Percentiles rank a stretch among this genome's conserved stretches.
Evolutionary conservation across 768 basidiomycete genomes (phyloP).

Genomic region (Amanita muscaria): DNA sequence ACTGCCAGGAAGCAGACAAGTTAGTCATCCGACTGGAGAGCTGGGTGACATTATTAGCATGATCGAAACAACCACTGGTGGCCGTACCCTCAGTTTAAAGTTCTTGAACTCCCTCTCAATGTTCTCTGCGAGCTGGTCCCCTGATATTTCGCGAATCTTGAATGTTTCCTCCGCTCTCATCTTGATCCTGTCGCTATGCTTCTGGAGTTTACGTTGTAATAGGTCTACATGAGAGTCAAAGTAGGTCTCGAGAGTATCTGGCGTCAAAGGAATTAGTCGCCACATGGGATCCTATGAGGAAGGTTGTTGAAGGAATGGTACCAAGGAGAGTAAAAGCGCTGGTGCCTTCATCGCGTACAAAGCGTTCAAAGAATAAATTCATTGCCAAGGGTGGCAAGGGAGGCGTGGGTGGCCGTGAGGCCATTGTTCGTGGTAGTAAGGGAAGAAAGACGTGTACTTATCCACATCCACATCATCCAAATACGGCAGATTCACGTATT

Average conservation of each 20-base stretch:
- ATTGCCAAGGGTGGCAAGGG: slow-evolving; percentile 31
- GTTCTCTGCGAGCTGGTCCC: slow-evolving; percentile 64
- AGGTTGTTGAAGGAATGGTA: slow-evolving; percentile 24
- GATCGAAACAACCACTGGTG: neutral
- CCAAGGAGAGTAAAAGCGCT: slow-evolving; percentile 83
- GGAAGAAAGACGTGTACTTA: neutral
- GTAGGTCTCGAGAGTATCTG: slow-evolving; percentile 92
- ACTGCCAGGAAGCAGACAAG: slow-evolving; percentile 84
- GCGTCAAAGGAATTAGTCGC: slow-evolving; percentile 13
- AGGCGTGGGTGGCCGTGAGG: slow-evolving; percentile 37
- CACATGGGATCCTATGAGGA: slow-evolving; percentile 15
- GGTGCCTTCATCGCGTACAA: slow-evolving; percentile 62
- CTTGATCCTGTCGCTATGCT: slow-evolving; percentile 79
- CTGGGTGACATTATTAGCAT: slow-evolving; percentile 29
- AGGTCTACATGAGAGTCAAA: slow-evolving; percentile 87
- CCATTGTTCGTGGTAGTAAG: slow-evolving; percentile 21
- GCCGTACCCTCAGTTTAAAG: slow-evolving; percentile 72
- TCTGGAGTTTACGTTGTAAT: slow-evolving; percentile 76
- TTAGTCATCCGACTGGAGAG: slow-evolving; percentile 71
- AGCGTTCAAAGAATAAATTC: slow-evolving; percentile 69
- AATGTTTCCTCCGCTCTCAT: slow-evolving; percentile 64
- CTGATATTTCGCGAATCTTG: slow-evolving; percentile 52
- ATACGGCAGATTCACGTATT: too few species aligned
- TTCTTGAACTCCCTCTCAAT: slow-evolving; percentile 81
- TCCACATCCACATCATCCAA: too few species aligned